Evolutionary conservation across 495 filamentous ascomycete species (phyloP), one percentile per base, ranked within the genome.

Genomic region (Penicillium goetzii): DNA sequence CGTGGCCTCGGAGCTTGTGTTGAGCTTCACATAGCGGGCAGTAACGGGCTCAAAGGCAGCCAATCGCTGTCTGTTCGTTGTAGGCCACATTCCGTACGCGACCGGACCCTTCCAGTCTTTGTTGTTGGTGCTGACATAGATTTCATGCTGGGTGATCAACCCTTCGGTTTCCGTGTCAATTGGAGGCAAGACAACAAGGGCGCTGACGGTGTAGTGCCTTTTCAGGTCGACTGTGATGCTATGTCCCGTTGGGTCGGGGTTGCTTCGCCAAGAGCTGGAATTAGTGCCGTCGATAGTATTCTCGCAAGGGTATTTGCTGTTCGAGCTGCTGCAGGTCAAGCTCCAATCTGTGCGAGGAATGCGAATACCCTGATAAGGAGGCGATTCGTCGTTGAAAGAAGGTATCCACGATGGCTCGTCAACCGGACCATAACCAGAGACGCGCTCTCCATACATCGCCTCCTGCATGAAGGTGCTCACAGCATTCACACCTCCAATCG

Each of bases 1-100:
- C 3, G 75, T 67, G 34, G 33, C 55, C 1, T 70, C 64, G 26
- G 81, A 74, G 21, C 80, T 76, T 63, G 76, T 55, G n/a, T 61
- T 72, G 28, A 79, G 72, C 40, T 65, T 73, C 41, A 85, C 61
- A 61, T 81, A 86, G 15, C 74, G 74, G 5, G 78, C 78, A 4
- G 65, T 59, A 3, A 52, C 64, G 12, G 76, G 72, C 3, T 76
- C 68, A 51, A 80, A 82, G 38, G 74, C 76, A 17, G 76, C 71
- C 15, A 78, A 69, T 60, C 81, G 79, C 41, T 69, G 69, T 8
- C 75, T 74, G 4, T 72, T 72, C 30, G 75, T 74, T 14, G 77
- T 74, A 11, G 72, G 57, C 72, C 79, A 86, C 8, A 75, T 80
- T 12, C 81, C 83, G 56, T 74, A 75, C 2, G 82, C 79, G 8